Percentiles rank a stretch among this genome's conserved stretches.
Evolutionary conservation across 768 basidiomycete genomes (phyloP).

Genomic region (Pisolithus microcarpus): DNA sequence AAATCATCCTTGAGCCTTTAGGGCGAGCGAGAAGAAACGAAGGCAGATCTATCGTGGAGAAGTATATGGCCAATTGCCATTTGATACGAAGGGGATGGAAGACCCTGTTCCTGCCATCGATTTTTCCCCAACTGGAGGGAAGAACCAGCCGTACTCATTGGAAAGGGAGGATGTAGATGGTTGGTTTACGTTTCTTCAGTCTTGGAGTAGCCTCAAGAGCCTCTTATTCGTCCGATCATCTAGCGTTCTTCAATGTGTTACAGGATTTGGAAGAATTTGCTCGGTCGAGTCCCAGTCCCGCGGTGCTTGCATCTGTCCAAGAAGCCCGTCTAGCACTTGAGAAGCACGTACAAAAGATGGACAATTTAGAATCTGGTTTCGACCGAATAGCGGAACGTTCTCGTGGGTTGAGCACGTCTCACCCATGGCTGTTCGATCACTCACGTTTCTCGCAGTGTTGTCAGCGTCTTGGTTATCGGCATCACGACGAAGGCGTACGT

Average conservation of each 20-base stretch:
- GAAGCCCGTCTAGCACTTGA: constrained; percentile 59
- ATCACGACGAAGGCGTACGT: constrained; percentile 68
- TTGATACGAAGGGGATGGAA: constrained; percentile 75
- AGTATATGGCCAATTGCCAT: constrained; percentile 80
- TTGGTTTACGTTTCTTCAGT: constrained; percentile 27
- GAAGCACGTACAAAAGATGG: constrained; percentile 70
- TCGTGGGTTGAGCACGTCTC: constrained; percentile 38
- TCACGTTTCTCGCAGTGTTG: constrained; percentile 45
- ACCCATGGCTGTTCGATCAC: neutral
- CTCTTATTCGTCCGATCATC: constrained; percentile 9
- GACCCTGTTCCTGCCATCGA: constrained; percentile 75
- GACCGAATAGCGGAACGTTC: constrained; percentile 83
- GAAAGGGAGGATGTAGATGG: constrained; percentile 68
- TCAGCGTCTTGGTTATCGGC: constrained; percentile 65
- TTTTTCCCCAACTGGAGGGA: constrained; percentile 62
- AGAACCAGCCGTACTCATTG: constrained; percentile 58
- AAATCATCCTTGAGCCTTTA: constrained; percentile 21
- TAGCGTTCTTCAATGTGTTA: constrained; percentile 56
- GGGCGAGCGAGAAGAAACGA: constrained; percentile 71
- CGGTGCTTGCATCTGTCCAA: constrained; percentile 47
- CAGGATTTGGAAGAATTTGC: constrained; percentile 60
- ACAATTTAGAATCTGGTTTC: constrained; percentile 70
- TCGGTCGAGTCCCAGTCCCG: constrained; percentile 36
- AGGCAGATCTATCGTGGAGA: constrained; percentile 82
- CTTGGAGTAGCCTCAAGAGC: neutral